Evolutionary conservation across 805 yeast species (phyloP).

Genomic region (Yarrowia deformans): DNA sequence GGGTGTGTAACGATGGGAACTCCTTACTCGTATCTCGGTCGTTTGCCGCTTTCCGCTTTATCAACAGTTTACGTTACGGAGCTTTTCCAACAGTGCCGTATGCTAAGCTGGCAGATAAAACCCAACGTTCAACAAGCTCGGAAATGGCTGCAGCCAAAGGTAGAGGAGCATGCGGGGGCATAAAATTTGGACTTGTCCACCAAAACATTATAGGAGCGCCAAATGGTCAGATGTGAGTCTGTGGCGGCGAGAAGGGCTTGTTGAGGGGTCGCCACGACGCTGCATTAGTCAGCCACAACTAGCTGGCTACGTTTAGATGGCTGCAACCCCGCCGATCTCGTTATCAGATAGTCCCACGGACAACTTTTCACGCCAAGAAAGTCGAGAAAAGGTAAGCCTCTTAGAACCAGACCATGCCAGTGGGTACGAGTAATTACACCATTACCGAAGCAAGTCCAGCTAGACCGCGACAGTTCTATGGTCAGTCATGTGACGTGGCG

Average conservation of each 20-base stretch:
- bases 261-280: too few relatives aligned
- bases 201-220: conserved; percentile 14
- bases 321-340: neutral
- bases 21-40: conserved; percentile 9
- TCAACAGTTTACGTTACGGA: conserved; percentile 35
- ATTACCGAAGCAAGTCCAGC: conserved; percentile 6
- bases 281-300: too few relatives aligned
- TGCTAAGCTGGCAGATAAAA: conserved; percentile 38
- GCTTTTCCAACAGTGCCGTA: conserved; percentile 38
- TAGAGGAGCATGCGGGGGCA: conserved; percentile 38
- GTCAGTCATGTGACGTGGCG: neutral
- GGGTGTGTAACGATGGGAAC: neutral
- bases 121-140: conserved; percentile 38
- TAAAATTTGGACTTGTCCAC: conserved; percentile 27
- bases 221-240: conserved; percentile 2
- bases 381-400: neutral
- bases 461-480: conserved; percentile 8
- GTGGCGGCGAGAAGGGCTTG: too few relatives aligned
- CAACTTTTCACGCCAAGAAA: conserved; percentile 21
- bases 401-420: too few relatives aligned
- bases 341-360: neutral
- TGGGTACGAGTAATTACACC: too few relatives aligned
- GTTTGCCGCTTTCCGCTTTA: conserved; percentile 23
- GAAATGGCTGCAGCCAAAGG: conserved; percentile 37
- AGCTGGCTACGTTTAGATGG: too few relatives aligned